These are phyloP conservation scores for Rutstroemia sp. DNA, from an alignment of 2,329 filamentous ascomycete species.

Conservation along the genomic window DNA sequence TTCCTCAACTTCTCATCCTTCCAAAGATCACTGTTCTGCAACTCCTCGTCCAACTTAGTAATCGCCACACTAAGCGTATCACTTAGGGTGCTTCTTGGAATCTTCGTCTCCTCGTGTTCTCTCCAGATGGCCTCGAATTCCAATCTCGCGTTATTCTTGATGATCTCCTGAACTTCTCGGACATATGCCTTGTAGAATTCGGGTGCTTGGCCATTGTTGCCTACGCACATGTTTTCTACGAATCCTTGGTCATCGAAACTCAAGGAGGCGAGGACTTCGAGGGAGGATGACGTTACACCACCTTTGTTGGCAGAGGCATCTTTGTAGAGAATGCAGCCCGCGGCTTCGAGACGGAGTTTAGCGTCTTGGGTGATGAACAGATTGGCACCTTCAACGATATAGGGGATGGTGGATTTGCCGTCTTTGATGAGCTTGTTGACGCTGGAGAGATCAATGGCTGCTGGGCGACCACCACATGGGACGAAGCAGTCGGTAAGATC, in stretches of 20 bases:
- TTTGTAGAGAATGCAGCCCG: constrained; percentile 94
- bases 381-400: constrained; percentile 96
- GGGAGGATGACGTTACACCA: constrained; percentile 92
- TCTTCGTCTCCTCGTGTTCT: constrained; percentile 76
- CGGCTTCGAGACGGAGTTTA: constrained; percentile 87
- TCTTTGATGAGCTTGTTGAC: constrained; percentile 84
- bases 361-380: constrained; percentile 98
- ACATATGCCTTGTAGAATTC: constrained; percentile 93
- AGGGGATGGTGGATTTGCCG: constrained; percentile 80
- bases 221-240: constrained; percentile 88
- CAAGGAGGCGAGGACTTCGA: constrained; percentile 89
- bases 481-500: constrained; percentile 83
- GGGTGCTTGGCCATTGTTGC: constrained; percentile 66
- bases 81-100: constrained; percentile 76
- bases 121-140: constrained; percentile 99
- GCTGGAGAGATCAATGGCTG: constrained; percentile 88
- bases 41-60: constrained; percentile 91
- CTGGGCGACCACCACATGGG: constrained; percentile 90
- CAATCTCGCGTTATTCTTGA: constrained; percentile 81
- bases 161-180: constrained; percentile 81
- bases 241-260: constrained; percentile 90
- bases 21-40: constrained; percentile 92
- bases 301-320: constrained; percentile 98
- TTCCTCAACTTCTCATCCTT: constrained; percentile 69
- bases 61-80: constrained; percentile 89